Evolutionary conservation across 805 yeast genomes (phyloP), one percentile per base, ranked within the genome.

Genomic region (Ogataea salicorniae): DNA sequence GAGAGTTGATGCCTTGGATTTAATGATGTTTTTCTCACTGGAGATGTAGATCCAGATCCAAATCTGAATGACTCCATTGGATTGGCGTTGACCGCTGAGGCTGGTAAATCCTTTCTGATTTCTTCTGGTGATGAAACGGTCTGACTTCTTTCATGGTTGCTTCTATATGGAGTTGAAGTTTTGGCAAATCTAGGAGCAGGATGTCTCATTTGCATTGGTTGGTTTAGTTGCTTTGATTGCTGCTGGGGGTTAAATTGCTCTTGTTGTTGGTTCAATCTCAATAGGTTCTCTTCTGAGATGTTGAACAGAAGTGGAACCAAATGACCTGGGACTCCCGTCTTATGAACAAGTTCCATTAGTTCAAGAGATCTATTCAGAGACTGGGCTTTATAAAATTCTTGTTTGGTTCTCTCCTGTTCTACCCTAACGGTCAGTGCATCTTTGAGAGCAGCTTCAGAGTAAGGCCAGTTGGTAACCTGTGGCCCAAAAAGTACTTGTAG

Each of bases 381-480:
- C 60, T 90, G 96, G 18, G 83, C 68, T 46, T 75, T 76, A 61
- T 85, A 84, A 55, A 73, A 83, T 54, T 85, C 94, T 62, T 90
- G 96, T 54, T 84, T 84, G 1, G 97, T 84, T 39, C 76, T 73
- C 62, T 91, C 97, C 59, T 85, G 92, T 61, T 88, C 90, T 3
- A 79, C 63, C 45, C 81, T 73, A 31, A 84, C 73, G 34, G 74
- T 72, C 35, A 88, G 65, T 0, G 89, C 82, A 52, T 77, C 79
- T 23, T 71, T 62, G 29, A 83, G 71, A 3, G 89, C 75, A 8
- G 72, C 70, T 46, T 84, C 85, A 7, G 83, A 68, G 56, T 70
- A 74, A 0, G 81, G 80, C 77, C 84, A 80, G 34, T 68, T 62
- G 7, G 71, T 58, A 14, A 79, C 69, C 31, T 76, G 70, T 3